Conservation (phyloP, 257 asterid genomes). For the Primulina tabacum region DNA sequence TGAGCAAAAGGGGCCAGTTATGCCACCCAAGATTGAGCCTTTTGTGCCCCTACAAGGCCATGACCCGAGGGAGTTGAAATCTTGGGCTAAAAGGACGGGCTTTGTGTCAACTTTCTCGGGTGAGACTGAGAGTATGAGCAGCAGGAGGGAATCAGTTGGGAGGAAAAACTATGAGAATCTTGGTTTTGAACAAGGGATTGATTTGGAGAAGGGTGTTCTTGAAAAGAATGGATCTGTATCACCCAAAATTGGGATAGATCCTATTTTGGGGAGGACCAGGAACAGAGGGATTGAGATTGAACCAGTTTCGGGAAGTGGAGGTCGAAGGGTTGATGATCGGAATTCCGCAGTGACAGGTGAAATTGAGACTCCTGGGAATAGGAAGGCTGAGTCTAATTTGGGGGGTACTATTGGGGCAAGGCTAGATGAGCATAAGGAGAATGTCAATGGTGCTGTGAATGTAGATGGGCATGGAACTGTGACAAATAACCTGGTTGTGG, state of each 20-base stretch:
- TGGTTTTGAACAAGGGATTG: constrained; percentile 35
- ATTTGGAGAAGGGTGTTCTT: constrained; percentile 60
- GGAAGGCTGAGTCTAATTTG: constrained; percentile 30
- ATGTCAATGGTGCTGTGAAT: constrained; percentile 19
- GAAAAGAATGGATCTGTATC: constrained; percentile 59
- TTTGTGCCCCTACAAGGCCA: constrained; percentile 65
- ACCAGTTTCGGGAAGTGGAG: constrained; percentile 36
- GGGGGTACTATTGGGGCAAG: constrained; percentile 33
- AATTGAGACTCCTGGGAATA: constrained; percentile 35
- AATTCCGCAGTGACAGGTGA: constrained; percentile 39
- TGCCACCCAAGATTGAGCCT: constrained; percentile 64
- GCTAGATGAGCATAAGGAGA: constrained; percentile 37
- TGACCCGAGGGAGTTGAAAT: constrained; percentile 84
- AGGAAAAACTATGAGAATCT: constrained; percentile 14
- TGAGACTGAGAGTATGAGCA: constrained; percentile 57
- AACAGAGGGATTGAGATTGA: constrained; percentile 62
- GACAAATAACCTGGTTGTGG: constrained; percentile 34
- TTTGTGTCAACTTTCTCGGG: constrained; percentile 82
- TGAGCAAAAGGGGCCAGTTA: constrained; percentile 43
- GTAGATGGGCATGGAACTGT: constrained; percentile 28
- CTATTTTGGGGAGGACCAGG: constrained; percentile 47
- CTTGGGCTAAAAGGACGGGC: constrained; percentile 98
- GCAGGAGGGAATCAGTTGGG: constrained; percentile 43
- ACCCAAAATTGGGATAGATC: constrained; percentile 85
- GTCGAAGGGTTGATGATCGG: constrained; percentile 38